Evolutionary conservation across 192 early-diverging fungal species (phyloP), one percentile per base, ranked within the genome.

Genomic region (Chytriomyces sp.): DNA sequence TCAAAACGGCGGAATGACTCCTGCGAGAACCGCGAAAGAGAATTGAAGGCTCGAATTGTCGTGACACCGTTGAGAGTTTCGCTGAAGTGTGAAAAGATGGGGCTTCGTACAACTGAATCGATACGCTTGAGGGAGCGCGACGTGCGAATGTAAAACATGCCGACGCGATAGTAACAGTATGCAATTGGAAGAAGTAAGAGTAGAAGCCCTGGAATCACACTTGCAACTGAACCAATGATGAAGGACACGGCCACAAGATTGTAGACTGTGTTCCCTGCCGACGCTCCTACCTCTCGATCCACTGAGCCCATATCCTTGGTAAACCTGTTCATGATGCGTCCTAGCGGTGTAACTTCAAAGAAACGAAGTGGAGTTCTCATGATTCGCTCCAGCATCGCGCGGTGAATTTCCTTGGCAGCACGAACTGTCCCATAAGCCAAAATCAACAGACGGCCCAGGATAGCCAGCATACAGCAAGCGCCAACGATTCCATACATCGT

Each of bases 341-440:
- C 91, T 5, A 91, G 71, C 6, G 91, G 90, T 0, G 91, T 91
- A 37, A 87, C 92, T 66, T 97, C 95, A 78, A 92, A 97, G 86
- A 96, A 97, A 26, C 90, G 86, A 36, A 95, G 83, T 72, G 89
- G 89, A 3, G 93, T 90, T 28, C 64, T 52, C 36, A 77, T 25
- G 10, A 77, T 39, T 44, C 58, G 19, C 39, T 70, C 39, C 26
- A 77, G 32, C 69, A 78, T 22, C 10, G n/a, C n/a, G 32, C 22
- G 26, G 41, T 78, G 77, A 6, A 78, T n/a, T 0, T 37, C 31
- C 32, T 59, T 17, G 4, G 57, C 64, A 17, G 71, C 75, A 10
- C 31, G 22, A 17, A 72, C 30, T 4, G 40, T 37, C 8, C 75
- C 77, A 25, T 57, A 36, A 14, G 54, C 62, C 56, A 77, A 25